A percentile compares a stretch with the other conserved stretches of the same genome.
Conservation (phyloP, 495 filamentous ascomycete species). For the Talaromyces liani region DNA sequence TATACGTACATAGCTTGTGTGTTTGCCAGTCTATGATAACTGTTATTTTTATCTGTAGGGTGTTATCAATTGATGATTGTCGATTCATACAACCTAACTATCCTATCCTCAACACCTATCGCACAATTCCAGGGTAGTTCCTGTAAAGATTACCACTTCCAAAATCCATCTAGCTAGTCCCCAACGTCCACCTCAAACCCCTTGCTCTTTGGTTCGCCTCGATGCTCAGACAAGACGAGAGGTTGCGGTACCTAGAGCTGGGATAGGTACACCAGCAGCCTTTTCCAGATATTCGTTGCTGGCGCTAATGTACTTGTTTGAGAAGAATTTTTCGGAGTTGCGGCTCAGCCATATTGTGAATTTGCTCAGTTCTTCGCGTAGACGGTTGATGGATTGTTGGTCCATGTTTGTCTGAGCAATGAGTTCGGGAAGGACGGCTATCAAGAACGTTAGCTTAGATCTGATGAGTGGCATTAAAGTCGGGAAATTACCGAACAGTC, state of each 20-base stretch:
- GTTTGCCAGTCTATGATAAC: neutral
- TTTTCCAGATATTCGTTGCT: slow-evolving; percentile 55
- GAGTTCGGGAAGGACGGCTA: slow-evolving; percentile 86
- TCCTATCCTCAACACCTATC: neutral
- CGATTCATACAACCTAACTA: neutral
- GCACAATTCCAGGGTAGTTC: neutral
- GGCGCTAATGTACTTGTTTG: slow-evolving; percentile 63
- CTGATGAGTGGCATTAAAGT: neutral
- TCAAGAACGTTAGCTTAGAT: slow-evolving; percentile 9
- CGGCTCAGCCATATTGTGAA: slow-evolving; percentile 74
- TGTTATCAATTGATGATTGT: neutral
- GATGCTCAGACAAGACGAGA: slow-evolving; percentile 20
- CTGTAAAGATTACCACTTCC: neutral
- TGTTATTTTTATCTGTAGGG: neutral
- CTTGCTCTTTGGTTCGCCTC: neutral
- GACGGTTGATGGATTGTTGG: slow-evolving; percentile 71
- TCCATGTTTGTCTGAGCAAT: slow-evolving; percentile 98
- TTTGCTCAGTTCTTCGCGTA: slow-evolving; percentile 79
- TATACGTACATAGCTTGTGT: neutral
- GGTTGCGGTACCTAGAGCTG: slow-evolving; percentile 21
- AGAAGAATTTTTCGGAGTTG: slow-evolving; percentile 67
- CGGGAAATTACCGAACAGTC: slow-evolving; percentile 68
- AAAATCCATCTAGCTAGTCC: neutral
- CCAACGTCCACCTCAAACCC: neutral
- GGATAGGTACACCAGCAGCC: slow-evolving; percentile 28